Conservation (phyloP, 805 yeast genomes). For the Sporopachydermia quercuum region DNA sequence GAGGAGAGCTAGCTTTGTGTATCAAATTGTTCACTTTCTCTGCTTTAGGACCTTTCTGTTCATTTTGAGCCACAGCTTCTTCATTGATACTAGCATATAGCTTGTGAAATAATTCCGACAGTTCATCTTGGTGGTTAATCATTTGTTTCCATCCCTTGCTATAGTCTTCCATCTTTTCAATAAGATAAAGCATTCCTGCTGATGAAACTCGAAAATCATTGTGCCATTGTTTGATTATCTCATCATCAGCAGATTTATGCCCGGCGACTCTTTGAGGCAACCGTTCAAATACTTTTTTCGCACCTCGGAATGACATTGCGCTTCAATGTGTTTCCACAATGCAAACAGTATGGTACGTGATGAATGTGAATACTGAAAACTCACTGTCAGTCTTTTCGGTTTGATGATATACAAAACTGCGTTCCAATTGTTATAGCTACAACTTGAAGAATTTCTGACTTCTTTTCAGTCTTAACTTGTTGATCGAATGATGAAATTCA, state of each 20-base stretch:
- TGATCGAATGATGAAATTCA: too few relatives aligned
- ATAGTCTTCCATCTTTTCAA: neutral
- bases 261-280: slow-evolving; percentile 22
- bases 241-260: slow-evolving; percentile 18
- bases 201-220: neutral
- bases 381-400: too few relatives aligned
- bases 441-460: too few relatives aligned
- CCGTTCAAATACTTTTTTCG: slow-evolving; percentile 21
- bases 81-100: neutral
- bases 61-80: neutral
- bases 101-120: neutral
- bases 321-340: too few relatives aligned
- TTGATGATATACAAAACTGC: too few relatives aligned
- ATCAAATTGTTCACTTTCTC: neutral
- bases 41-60: neutral
- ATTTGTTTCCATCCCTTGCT: neutral
- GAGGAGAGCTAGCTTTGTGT: neutral
- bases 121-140: neutral
- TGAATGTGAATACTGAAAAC: too few relatives aligned
- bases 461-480: too few relatives aligned
- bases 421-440: too few relatives aligned
- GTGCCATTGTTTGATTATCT: slow-evolving; percentile 19
- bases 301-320: slow-evolving; percentile 16
- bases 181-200: neutral
- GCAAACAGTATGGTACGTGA: too few relatives aligned